Base-by-base conservation (phyloP, 108 stramenopile species). In the Pseudonitzschia delicatissima region DNA sequence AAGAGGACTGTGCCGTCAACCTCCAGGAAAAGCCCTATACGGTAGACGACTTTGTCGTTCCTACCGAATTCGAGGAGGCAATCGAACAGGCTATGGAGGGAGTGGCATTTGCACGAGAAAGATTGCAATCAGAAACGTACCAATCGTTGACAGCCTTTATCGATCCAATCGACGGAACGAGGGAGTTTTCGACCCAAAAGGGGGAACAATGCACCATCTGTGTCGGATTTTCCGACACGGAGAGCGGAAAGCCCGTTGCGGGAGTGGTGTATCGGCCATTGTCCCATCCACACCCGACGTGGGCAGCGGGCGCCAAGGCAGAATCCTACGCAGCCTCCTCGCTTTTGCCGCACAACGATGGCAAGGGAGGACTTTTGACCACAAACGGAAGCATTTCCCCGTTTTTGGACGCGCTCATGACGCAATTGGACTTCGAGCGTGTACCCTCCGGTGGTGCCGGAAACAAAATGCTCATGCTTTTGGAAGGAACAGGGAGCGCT, bases 121-220 rank as follows among this genome's bases (percentile, higher is more conserved):
- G 4, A 25, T 28, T 53, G 7, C 29, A 15, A 8, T 13, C 7
- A 53, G 25, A 25, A 23, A 0, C 23, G 27, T 23, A 53, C 29
- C 51, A n/a, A 8, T 53, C 51, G 0, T 15, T 80, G 5, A 40
- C 57, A 11, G 63, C 89, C 33, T 92, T 85, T 69, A 85, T 92
- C 26, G 91, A 92, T 80, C 88, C 91, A 5, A 52, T 92, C 49
- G 91, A 92, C 66, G 91, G 91, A 20, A 92, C 91, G 1, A 72
- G 91, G 42, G 91, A 92, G 67, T 92, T 87, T 68, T 86, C 89
- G 13, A 82, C 84, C 5, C 48, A 79, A 77, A 37, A 72, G 86
- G 11, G 63, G 82, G 39, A 74, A 62, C 53, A 84, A 79, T 57
- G 81, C 69, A 13, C 83, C 82, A 75, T 82, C 27, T 68, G 84